Evolutionary conservation across 2,329 filamentous ascomycete species (phyloP).

Genomic region (Decorospora gaudefroyi): DNA sequence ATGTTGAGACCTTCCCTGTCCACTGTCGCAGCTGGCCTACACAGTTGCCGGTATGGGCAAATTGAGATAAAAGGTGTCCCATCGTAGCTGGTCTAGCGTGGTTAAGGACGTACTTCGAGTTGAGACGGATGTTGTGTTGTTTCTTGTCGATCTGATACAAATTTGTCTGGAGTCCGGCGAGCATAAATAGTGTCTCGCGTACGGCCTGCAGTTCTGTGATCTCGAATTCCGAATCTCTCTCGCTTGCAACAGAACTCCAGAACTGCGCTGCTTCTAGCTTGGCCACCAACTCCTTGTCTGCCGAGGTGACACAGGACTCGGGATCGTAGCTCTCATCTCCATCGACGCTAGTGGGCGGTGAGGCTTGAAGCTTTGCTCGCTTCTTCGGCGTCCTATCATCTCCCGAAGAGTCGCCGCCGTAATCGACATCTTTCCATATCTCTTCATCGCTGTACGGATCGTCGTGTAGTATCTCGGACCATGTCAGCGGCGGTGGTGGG

Average conservation of each 20-base stretch:
- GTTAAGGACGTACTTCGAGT: slow-evolving; percentile 48
- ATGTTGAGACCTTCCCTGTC: slow-evolving; percentile 40
- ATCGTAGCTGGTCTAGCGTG: slow-evolving; percentile 45
- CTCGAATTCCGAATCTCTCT: slow-evolving; percentile 24
- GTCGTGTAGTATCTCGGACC: slow-evolving; percentile 77
- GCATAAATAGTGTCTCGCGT: slow-evolving; percentile 82
- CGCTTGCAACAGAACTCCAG: slow-evolving; percentile 46
- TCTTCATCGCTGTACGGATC: slow-evolving; percentile 72
- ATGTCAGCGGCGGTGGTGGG: slow-evolving; percentile 62
- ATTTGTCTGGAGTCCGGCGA: slow-evolving; percentile 75
- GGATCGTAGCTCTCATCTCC: slow-evolving; percentile 47
- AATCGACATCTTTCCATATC: slow-evolving; percentile 74
- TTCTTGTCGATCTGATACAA: slow-evolving; percentile 60
- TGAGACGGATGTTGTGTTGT: slow-evolving; percentile 37
- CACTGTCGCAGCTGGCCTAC: slow-evolving; percentile 58
- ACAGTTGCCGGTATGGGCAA: slow-evolving; percentile 55
- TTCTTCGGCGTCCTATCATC: slow-evolving; percentile 54
- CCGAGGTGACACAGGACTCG: slow-evolving; percentile 37
- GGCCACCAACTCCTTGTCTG: slow-evolving; percentile 39
- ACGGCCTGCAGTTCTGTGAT: slow-evolving; percentile 74
- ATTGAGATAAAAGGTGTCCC: slow-evolving; percentile 49
- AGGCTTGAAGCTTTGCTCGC: slow-evolving; percentile 24
- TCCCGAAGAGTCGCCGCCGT: slow-evolving; percentile 67
- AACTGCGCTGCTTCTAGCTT: slow-evolving; percentile 54
- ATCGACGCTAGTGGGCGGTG: slow-evolving; percentile 45